These are phyloP conservation scores for Chenopodium berlandieri DNA, from an alignment of 148 eudicot genomes.

Conservation along the genomic window DNA sequence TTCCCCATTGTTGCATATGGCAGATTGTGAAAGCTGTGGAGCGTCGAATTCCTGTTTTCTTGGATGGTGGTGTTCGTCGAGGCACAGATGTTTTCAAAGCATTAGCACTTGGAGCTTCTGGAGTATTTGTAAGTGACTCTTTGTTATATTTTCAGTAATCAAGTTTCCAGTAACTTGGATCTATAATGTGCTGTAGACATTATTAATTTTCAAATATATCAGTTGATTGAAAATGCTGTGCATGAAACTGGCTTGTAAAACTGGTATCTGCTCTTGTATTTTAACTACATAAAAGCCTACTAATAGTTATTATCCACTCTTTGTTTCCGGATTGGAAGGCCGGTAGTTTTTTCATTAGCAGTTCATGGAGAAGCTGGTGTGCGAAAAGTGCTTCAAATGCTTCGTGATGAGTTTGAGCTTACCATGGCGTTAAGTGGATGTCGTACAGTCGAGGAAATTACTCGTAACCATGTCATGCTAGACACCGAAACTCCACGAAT, in stretches of 20 bases:
- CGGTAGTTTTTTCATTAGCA: conserved; percentile 74
- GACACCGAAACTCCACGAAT: conserved; percentile 47
- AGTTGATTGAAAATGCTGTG: background rate
- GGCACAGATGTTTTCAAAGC: conserved; percentile 92
- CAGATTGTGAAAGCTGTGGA: conserved; percentile 68
- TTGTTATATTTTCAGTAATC: background rate
- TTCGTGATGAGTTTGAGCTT: conserved; percentile 77
- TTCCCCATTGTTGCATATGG: background rate
- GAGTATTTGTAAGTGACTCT: conserved; percentile 76
- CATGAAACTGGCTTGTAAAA: background rate
- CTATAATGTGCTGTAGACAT: background rate
- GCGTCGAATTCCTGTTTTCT: conserved; percentile 63
- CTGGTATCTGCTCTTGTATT: no score
- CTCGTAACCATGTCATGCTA: conserved; percentile 51
- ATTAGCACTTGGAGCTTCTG: conserved; percentile 83
- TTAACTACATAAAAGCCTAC: background rate
- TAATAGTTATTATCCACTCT: background rate
- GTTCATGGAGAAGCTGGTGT: conserved; percentile 81
- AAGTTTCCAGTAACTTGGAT: background rate
- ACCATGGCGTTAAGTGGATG: conserved; percentile 87
- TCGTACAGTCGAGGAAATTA: conserved; percentile 59
- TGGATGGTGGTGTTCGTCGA: conserved; percentile 85
- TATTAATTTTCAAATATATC: no score
- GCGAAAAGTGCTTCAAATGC: conserved; percentile 71
- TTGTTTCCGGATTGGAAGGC: conserved; percentile 66